These are phyloP conservation scores for Nakazawaea populi DNA, from an alignment of 805 yeast species.

Conservation along the genomic window DNA sequence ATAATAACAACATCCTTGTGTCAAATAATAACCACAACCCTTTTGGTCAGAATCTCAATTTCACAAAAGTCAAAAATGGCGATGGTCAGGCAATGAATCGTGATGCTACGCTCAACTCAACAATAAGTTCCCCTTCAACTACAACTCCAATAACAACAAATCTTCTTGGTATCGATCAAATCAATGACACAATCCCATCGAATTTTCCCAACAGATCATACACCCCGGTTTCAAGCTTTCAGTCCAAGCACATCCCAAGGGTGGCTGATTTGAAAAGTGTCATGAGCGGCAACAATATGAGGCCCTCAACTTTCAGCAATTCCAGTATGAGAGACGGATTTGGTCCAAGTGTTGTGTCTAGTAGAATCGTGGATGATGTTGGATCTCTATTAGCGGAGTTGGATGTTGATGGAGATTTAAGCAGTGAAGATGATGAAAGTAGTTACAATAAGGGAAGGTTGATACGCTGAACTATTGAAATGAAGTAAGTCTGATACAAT, in stretches of 20 bases:
- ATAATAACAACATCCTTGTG: background rate
- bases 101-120: background rate
- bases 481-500: background rate
- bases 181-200: background rate
- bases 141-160: slow-evolving; percentile 1
- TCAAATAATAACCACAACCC: background rate
- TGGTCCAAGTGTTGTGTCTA: slow-evolving; percentile 8
- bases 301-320: background rate
- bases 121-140: background rate
- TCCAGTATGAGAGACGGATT: background rate
- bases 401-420: slow-evolving; percentile 10
- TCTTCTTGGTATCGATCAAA: background rate
- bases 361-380: slow-evolving; percentile 10
- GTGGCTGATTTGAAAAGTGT: slow-evolving; percentile 27
- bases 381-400: slow-evolving; percentile 12
- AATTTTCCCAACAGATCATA: slow-evolving; percentile 2
- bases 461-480: background rate
- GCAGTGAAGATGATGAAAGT: slow-evolving; percentile 10
- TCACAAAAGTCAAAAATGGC: background rate
- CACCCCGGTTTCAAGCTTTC: slow-evolving; percentile 5
- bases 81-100: background rate
- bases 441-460: slow-evolving; percentile 5
- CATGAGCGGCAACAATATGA: slow-evolving; percentile 7
- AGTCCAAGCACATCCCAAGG: slow-evolving; percentile 17
- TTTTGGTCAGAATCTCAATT: background rate